Evolutionary conservation across 345 rosid species (phyloP).

Genomic region (Laguncularia racemosa): DNA sequence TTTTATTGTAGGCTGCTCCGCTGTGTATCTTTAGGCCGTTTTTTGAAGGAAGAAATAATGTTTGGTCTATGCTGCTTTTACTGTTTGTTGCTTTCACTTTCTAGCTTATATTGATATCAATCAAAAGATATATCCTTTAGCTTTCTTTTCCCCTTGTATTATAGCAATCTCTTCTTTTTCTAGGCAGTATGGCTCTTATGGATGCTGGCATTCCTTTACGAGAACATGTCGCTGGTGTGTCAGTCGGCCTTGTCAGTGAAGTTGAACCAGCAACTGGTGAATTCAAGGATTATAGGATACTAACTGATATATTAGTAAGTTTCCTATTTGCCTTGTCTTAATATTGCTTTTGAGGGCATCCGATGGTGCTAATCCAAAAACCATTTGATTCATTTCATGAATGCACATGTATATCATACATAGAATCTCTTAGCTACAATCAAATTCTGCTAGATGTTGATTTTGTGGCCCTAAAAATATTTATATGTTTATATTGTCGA

Average conservation of each 20-base stretch:
- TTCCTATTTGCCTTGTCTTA: slow-evolving; percentile 10
- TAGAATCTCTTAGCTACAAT: neutral
- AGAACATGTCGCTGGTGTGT: slow-evolving; percentile 96
- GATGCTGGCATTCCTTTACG: slow-evolving; percentile 86
- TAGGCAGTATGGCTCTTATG: slow-evolving; percentile 99
- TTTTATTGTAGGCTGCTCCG: too few relatives aligned
- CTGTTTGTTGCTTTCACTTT: too few relatives aligned
- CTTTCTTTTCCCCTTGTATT: neutral
- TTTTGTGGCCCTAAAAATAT: too few relatives aligned
- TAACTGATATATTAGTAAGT: slow-evolving; percentile 91
- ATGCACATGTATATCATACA: too few relatives aligned
- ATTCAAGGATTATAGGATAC: slow-evolving; percentile 69
- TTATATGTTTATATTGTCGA: too few relatives aligned
- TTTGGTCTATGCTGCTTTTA: too few relatives aligned
- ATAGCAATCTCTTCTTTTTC: slow-evolving; percentile 7
- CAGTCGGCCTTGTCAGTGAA: slow-evolving; percentile 89
- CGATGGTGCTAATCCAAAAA: neutral
- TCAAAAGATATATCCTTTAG: too few relatives aligned
- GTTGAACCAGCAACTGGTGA: slow-evolving; percentile 66
- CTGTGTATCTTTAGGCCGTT: too few relatives aligned
- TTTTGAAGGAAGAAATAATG: too few relatives aligned
- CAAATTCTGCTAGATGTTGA: neutral
- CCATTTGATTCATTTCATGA: neutral
- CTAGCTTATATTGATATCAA: too few relatives aligned
- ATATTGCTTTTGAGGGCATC: neutral